Conservation (phyloP, 2,329 filamentous ascomycete genomes). For the Monilinia polystroma region DNA sequence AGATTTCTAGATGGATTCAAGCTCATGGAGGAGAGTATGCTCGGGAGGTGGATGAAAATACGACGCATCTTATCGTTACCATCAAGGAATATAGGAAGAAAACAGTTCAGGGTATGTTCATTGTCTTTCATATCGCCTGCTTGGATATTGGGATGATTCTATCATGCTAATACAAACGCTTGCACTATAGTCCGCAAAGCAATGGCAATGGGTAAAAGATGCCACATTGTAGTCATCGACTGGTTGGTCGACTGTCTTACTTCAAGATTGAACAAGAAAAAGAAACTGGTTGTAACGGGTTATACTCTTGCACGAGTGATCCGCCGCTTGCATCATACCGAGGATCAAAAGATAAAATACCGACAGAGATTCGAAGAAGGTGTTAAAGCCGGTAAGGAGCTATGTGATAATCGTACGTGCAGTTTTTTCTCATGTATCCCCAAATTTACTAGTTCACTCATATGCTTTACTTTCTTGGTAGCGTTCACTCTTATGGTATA, state of each 20-base stretch:
- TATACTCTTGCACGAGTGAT: slow-evolving; percentile 34
- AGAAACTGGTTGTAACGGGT: slow-evolving; percentile 16
- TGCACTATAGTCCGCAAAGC: slow-evolving; percentile 44
- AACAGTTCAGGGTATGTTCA: slow-evolving; percentile 30
- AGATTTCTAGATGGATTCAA: slow-evolving; percentile 65
- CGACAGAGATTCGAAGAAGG: slow-evolving; percentile 40
- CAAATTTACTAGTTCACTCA: background rate
- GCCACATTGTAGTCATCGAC: slow-evolving; percentile 48
- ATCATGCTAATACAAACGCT: background rate
- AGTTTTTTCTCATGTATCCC: background rate
- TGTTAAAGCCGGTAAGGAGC: slow-evolving; percentile 42
- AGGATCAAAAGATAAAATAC: slow-evolving; percentile 44
- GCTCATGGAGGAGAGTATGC: slow-evolving; percentile 60
- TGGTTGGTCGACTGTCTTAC: slow-evolving; percentile 47
- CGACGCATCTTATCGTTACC: slow-evolving; percentile 73
- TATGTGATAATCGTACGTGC: slow-evolving; percentile 51
- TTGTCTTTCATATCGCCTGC: background rate
- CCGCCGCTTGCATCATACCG: slow-evolving; percentile 35
- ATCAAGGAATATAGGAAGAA: slow-evolving; percentile 56
- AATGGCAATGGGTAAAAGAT: slow-evolving; percentile 38
- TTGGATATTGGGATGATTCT: no score
- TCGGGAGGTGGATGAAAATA: slow-evolving; percentile 49
- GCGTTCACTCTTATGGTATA: slow-evolving; percentile 13
- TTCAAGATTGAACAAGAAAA: slow-evolving; percentile 40
- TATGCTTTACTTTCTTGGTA: background rate